A percentile compares a stretch with the other conserved stretches of the same genome.
Conservation (phyloP, 805 yeast species). For the Spathaspora boniae region DNA sequence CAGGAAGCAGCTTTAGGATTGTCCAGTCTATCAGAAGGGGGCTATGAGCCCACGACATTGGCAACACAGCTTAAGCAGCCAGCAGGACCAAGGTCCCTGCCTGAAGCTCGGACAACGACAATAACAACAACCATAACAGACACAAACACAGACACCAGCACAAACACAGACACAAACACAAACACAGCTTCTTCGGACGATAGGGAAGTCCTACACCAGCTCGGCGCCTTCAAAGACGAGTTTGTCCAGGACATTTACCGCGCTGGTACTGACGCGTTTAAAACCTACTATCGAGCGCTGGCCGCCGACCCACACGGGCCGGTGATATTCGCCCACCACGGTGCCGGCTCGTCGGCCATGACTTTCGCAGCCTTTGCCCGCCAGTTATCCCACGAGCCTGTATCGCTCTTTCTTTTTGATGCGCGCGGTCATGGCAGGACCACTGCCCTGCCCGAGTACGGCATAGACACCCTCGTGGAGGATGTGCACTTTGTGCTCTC, state of each 20-base stretch:
- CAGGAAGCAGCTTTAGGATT: constrained; percentile 22
- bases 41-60: no score
- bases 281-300: constrained; percentile 61
- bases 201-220: constrained; percentile 1
- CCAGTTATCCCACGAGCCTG: constrained; percentile 22
- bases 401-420: constrained; percentile 70
- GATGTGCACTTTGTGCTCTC: constrained; percentile 57
- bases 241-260: constrained; percentile 18
- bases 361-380: constrained; percentile 61
- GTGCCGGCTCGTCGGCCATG: constrained; percentile 88
- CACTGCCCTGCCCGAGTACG: constrained; percentile 23
- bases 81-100: no score
- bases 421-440: constrained; percentile 78
- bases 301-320: constrained; percentile 35
- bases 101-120: no score
- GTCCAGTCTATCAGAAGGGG: constrained; percentile 17
- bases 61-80: no score
- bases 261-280: constrained; percentile 14
- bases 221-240: constrained; percentile 10
- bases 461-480: constrained; percentile 47
- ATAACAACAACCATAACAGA: no score
- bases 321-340: constrained; percentile 79
- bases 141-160: not conserved
- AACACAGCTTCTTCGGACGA: constrained; percentile 3
- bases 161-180: not conserved